Base-by-base conservation (phyloP, 176 grass and related monocot species). In the Zea luxurians region DNA sequence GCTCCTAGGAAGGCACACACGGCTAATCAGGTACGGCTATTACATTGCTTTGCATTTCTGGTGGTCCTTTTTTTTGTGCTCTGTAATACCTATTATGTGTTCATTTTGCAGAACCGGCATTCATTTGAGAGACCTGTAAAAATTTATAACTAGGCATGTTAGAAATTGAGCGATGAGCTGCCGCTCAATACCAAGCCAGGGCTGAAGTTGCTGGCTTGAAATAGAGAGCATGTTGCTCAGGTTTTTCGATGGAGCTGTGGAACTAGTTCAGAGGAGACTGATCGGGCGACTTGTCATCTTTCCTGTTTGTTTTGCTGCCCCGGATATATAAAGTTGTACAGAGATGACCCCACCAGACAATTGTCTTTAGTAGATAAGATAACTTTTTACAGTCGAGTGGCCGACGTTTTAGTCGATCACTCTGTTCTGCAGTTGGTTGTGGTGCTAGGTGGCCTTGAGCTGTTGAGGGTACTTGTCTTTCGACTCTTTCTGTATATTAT, bases 111-210 rank as follows among this genome's bases (percentile, higher is more conserved):
- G 94, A 97, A 90, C 79, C 89, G 91, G 44, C 91, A 93, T 88
- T 88, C 91, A 13, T 91, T 93, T 59, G 94, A 97, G 84, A 93
- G 92, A 86, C 79, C 94, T 67, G 90, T 97, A 82, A 97, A 91
- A 83, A 97, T 97, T 69, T 97, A 97, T 77, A 97, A 97, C 82
- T 97, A 93, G 86, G 54, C 41, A 43, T 43, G 45, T 49, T 13
- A 75, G 61, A 37, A 83, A 78, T 66, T 50, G 70, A 63, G 81
- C 4, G 7, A 42, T 42, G 41, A 42, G 15, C 62, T 44, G 27
- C 27, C 27, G 27, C 27, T 27, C 27, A 74, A 74, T 48, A 74
- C 42, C 82, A 85, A 84, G n/a, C 82, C 71, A 58, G 71, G 52
- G 57, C 17, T 52, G 54, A 62, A 61, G 34, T 35, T 76, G 58